Percentiles rank a stretch among this genome's conserved stretches.
Conservation (phyloP, 2,329 filamentous ascomycete genomes). For the Lithohypha guttulata region DNA sequence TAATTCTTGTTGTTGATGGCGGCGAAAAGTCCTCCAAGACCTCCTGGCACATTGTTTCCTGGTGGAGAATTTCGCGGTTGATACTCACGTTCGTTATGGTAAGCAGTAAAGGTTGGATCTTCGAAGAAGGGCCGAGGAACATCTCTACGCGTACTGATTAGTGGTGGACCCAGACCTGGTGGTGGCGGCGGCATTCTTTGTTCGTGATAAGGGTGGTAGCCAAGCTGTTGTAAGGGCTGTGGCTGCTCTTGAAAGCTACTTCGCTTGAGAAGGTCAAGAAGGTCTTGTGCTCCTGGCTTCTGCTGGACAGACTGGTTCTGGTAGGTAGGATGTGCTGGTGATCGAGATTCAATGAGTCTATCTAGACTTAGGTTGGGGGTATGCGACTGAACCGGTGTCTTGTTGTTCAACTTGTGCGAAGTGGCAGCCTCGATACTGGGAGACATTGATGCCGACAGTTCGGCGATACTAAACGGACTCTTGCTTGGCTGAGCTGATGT, state of each 20-base stretch:
- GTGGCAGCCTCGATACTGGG: neutral
- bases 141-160: conserved; percentile 13
- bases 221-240: conserved; percentile 14
- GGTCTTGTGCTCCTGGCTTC: conserved; percentile 18
- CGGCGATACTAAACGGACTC: conserved; percentile 4
- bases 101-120: conserved; percentile 34
- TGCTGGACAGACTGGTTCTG: conserved; percentile 14
- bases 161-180: conserved; percentile 6
- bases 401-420: neutral
- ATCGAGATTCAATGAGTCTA: conserved; percentile 12
- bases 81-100: conserved; percentile 23
- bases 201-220: conserved; percentile 7
- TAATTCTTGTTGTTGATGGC: conserved; percentile 20
- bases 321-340: conserved; percentile 12
- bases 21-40: conserved; percentile 23
- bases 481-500: conserved; percentile 26
- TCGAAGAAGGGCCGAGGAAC: conserved; percentile 26
- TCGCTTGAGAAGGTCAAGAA: conserved; percentile 20
- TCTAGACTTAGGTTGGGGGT: conserved; percentile 9
- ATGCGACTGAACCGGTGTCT: neutral
- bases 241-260: conserved; percentile 17
- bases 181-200: conserved; percentile 9
- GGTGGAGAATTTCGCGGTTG: conserved; percentile 25
- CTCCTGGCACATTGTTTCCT: conserved; percentile 29
- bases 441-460: conserved; percentile 1